Base-by-base conservation (phyloP, 2,329 filamentous ascomycete genomes). In the Gnomoniopsis smithogilvyi region DNA sequence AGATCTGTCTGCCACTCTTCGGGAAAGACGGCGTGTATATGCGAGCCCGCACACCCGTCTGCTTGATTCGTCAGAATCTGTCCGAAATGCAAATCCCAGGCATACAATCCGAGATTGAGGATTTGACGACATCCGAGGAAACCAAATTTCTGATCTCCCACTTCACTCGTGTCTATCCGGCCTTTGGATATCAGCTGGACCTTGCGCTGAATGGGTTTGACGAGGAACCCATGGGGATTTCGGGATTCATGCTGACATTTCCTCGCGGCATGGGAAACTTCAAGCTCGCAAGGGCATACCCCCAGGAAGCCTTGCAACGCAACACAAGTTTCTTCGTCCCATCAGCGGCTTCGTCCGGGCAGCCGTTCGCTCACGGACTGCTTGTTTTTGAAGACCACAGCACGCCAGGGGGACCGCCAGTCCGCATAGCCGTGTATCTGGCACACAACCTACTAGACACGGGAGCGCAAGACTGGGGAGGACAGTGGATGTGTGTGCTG, bases 1-100 rank as follows among this genome's bases (percentile, higher is more conserved):
- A 80, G 21, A 75, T 81, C 52, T 74, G 78, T 6, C 68, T 81
- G 2, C 70, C 80, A 0, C 78, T 81, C 1, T 56, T 64, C 24
- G 63, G 64, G 6, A 64, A 61, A 33, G 58, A 66, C 19, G 61
- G 60, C 12, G 46, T 54, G 2, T 66, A 61, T 34, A 65, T 65
- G 64, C 54, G 64, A 2, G 63, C 60, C 1, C 62, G 58, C 14
- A 46, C 52, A 12, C 64, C 64, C 8, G 38, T 66, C n/a, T 50
- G 59, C 17, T 59, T 66, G 3, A 59, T 66, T n/a, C 59, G 51
- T 30, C 60, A 54, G 10, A 33, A n/a, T 2, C 50, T 64, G 6
- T 59, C 59, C 11, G 57, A 48, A 12, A 21, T 51, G 7, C 26
- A 48, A 12, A 21, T 51, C 6, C 26, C 19, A 17, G 41, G 47